A percentile compares a stretch with the other conserved stretches of the same genome.
These are phyloP conservation scores for Xylaria sp. DNA, from an alignment of 2,329 filamentous ascomycete genomes.

Conservation along the genomic window DNA sequence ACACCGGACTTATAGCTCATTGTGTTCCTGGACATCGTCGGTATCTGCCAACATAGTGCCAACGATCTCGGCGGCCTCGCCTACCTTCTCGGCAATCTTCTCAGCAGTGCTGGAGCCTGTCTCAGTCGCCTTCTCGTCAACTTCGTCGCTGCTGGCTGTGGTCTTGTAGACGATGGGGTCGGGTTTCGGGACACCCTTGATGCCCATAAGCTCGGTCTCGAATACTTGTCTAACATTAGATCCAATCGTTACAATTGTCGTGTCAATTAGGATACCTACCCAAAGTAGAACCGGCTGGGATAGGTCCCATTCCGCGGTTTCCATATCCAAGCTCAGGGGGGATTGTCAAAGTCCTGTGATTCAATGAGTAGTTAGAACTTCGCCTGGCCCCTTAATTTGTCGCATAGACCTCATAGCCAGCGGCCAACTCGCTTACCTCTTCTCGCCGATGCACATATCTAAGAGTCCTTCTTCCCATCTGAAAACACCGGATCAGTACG, in stretches of 20 bases:
- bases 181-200: constrained; percentile 73
- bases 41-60: constrained; percentile 64
- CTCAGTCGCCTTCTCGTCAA: constrained; percentile 44
- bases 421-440: constrained; percentile 61
- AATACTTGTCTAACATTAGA: constrained; percentile 68
- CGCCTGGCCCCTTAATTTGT: constrained; percentile 15
- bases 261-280: constrained; percentile 57
- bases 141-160: constrained; percentile 38
- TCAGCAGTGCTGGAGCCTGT: constrained; percentile 48
- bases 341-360: constrained; percentile 78
- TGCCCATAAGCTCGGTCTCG: constrained; percentile 88
- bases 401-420: background rate
- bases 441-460: constrained; percentile 96
- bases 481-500: constrained; percentile 17
- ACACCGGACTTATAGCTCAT: constrained; percentile 61
- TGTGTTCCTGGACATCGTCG: constrained; percentile 67
- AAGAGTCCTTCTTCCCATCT: constrained; percentile 91
- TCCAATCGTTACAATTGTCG: background rate
- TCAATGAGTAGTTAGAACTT: constrained; percentile 36
- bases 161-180: constrained; percentile 58
- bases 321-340: constrained; percentile 90
- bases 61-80: constrained; percentile 62
- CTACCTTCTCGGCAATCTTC: constrained; percentile 57
- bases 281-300: constrained; percentile 82
- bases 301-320: constrained; percentile 77